Base-by-base conservation (phyloP, 148 eudicot genomes). In the Tetragonia tetragonoides region DNA sequence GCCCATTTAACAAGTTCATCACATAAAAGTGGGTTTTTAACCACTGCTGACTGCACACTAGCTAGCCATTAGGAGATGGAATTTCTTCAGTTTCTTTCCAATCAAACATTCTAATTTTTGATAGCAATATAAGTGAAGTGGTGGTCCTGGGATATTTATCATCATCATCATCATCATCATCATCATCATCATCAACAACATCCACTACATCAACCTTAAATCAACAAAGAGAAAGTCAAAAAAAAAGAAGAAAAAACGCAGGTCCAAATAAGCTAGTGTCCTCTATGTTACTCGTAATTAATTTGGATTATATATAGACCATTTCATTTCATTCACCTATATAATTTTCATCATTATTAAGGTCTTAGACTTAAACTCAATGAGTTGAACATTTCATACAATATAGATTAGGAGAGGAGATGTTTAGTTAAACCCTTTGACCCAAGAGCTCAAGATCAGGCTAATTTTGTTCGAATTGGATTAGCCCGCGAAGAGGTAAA, bases 1-100 rank as follows among this genome's bases (percentile, higher is more conserved):
- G 70, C 70, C 70, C 62, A 64, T 64, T 47, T 14, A 2, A 16
- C 49, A 40, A 71, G 7, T 16, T 75, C 39, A n/a, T 17, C 7
- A 17, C 47, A 49, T 38, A 51, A 51, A 66, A 76, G 78, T 76
- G 72, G 63, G 64, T 66, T 37, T 76, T 76, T 66, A 76, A 76
- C 78, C 49, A 64, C 56, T 61, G 23, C 60, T 15, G 61, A 47
- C 41, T 8, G 10, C 49, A 46, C 49, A 46, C 49, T 46, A 46
- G 49, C 8, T 70, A 28, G 18, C 78, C 34, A 64, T 63, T 74
- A 2, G 12, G 38, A 7, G 28, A n/a, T 66, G 11, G 44, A 24
- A 34, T 12, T 18, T 40, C 15, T 23, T 77, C 10, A 69, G 74
- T 57, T 77, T 67, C n/a, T 34, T 68, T 68, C 66, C 74, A 68